Evolutionary conservation across 176 grass and related monocot species (phyloP).

Genomic region (Carex parvula): DNA sequence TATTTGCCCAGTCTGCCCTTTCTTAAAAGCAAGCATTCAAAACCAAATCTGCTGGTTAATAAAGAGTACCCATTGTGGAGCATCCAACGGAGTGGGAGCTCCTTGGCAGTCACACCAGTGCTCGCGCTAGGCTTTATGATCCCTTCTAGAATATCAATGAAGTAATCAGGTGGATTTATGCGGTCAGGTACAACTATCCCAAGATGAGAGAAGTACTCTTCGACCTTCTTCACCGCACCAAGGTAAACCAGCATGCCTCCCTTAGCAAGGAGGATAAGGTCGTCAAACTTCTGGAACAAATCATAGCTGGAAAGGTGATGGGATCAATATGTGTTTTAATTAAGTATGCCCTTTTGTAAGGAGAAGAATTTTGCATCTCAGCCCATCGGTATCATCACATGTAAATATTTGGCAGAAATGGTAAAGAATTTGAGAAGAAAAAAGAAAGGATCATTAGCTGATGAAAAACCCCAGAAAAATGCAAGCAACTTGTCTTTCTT

Average conservation of each 20-base stretch:
- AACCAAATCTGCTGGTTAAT: constrained; percentile 3
- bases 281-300: constrained; percentile 77
- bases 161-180: constrained; percentile 85
- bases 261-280: constrained; percentile 84
- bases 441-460: background rate
- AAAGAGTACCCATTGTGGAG: constrained; percentile 48
- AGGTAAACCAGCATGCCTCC: constrained; percentile 73
- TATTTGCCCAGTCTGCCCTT: background rate
- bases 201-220: constrained; percentile 64
- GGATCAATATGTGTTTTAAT: constrained; percentile 10
- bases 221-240: constrained; percentile 76
- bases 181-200: constrained; percentile 75
- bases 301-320: constrained; percentile 56
- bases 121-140: constrained; percentile 59
- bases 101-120: constrained; percentile 43
- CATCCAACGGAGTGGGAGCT: constrained; percentile 83
- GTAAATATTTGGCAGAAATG: background rate
- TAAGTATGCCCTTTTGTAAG: background rate
- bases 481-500: background rate
- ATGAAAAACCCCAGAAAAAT: background rate
- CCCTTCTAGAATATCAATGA: constrained; percentile 85
- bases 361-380: background rate
- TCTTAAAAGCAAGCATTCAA: background rate
- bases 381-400: background rate
- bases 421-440: background rate